phyloP scores from a whole-genome alignment of 805 yeast species.

The Candida lessepsii region DNA sequence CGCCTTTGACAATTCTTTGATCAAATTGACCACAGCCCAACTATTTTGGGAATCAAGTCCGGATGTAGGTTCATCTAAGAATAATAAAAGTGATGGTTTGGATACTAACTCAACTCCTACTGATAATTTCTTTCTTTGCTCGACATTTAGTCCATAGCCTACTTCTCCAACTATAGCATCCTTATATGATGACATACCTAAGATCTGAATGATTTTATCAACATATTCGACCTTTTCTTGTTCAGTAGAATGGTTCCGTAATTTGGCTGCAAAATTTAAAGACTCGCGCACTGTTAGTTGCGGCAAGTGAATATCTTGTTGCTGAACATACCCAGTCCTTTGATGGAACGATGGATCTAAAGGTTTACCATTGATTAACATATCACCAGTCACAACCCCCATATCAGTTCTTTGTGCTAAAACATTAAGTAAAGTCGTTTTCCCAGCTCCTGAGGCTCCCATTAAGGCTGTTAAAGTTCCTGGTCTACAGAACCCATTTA shows the following conservation, averaged over 20 bases:
- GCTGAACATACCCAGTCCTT: slow-evolving; percentile 72
- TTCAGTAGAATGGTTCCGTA: slow-evolving; percentile 53
- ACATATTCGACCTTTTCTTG: slow-evolving; percentile 29
- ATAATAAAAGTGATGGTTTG: slow-evolving; percentile 61
- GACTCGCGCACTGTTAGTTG: slow-evolving; percentile 77
- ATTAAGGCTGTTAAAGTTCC: slow-evolving; percentile 62
- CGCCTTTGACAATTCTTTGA: slow-evolving; percentile 41
- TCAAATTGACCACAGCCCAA: slow-evolving; percentile 51
- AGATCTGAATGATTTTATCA: slow-evolving; percentile 53
- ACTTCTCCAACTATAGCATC: slow-evolving; percentile 68
- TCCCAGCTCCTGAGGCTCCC: slow-evolving; percentile 45
- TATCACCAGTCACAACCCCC: slow-evolving; percentile 19
- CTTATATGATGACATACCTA: slow-evolving; percentile 57
- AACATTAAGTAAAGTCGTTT: slow-evolving; percentile 34
- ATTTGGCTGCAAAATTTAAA: slow-evolving; percentile 62
- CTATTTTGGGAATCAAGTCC: slow-evolving; percentile 58
- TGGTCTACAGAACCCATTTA: slow-evolving; percentile 68
- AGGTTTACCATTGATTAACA: slow-evolving; percentile 24
- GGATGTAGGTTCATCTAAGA: slow-evolving; percentile 63
- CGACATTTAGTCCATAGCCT: slow-evolving; percentile 41
- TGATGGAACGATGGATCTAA: slow-evolving; percentile 52
- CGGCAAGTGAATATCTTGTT: slow-evolving; percentile 72
- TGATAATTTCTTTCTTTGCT: slow-evolving; percentile 75
- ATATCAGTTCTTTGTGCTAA: slow-evolving; percentile 47
- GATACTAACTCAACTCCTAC: slow-evolving; percentile 76